Conservation (phyloP, 306 rosid species). For the Prunus kanzakura region DNA sequence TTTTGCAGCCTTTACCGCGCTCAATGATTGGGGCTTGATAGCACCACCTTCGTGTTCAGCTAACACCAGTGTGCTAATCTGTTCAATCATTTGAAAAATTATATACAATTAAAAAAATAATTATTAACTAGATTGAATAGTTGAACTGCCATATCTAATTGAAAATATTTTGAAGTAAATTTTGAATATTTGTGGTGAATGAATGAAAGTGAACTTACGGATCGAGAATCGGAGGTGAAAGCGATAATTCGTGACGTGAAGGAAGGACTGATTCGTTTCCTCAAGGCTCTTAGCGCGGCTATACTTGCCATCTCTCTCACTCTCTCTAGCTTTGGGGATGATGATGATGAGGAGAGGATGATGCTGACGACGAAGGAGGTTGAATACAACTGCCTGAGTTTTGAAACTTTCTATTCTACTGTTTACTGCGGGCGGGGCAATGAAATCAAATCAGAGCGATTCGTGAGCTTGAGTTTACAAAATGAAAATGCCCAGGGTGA, state of each 20-base stretch:
- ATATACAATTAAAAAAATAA: too few relatives aligned
- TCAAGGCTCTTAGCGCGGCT: conserved; percentile 42
- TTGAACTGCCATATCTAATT: neutral
- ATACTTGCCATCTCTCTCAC: conserved; percentile 47
- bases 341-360: neutral
- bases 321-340: neutral
- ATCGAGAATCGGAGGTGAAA: conserved; percentile 37
- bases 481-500: too few relatives aligned
- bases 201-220: conserved; percentile 35
- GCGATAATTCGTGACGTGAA: conserved; percentile 22
- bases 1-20: conserved; percentile 72
- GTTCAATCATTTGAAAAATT: neutral
- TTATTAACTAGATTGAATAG: neutral
- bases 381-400: too few relatives aligned
- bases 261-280: conserved; percentile 38
- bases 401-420: too few relatives aligned
- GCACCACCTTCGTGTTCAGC: conserved; percentile 80
- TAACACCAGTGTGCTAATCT: conserved; percentile 81
- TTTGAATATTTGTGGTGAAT: neutral
- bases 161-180: too few relatives aligned
- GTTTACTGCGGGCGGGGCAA: too few relatives aligned
- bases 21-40: conserved; percentile 59
- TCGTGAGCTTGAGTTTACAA: too few relatives aligned
- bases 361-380: too few relatives aligned
- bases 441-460: too few relatives aligned